A percentile compares a stretch with the other conserved stretches of the same genome.
phyloP scores from a whole-genome alignment of 139 green algal species.

The Micromonas pusilla region DNA sequence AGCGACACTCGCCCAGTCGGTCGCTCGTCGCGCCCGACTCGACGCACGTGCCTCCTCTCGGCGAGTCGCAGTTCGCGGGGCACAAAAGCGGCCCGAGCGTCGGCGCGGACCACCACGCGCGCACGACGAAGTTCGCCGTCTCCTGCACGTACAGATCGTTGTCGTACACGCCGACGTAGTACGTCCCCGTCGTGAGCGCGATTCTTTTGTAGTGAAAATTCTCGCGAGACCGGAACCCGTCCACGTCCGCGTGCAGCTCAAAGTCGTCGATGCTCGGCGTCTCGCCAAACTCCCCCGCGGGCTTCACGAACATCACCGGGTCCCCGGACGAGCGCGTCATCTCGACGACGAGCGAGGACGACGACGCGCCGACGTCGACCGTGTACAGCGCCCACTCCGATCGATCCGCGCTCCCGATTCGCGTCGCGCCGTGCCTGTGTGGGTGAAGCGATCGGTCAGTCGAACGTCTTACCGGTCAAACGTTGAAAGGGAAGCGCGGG shows the following conservation, averaged over 20 bases:
- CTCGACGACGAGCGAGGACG: slow-evolving; percentile 33
- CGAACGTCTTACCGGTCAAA: no score
- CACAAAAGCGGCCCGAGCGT: no score
- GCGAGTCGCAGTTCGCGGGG: no score
- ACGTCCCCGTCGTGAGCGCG: neutral
- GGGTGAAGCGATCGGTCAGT: no score
- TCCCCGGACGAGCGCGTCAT: slow-evolving; percentile 35
- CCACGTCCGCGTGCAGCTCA: slow-evolving; percentile 33
- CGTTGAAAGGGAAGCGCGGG: no score
- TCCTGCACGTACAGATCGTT: slow-evolving; percentile 40
- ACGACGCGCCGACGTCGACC: neutral
- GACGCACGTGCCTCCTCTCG: no score
- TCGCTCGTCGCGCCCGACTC: no score
- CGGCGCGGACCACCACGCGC: no score
- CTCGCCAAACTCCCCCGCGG: slow-evolving; percentile 36
- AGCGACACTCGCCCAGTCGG: no score
- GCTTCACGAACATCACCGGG: slow-evolving; percentile 44
- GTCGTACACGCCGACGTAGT: slow-evolving; percentile 42
- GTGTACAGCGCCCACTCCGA: neutral
- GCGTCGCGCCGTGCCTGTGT: no score
- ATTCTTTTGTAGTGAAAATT: slow-evolving; percentile 28
- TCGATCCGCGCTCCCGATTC: no score
- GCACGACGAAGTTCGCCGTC: slow-evolving; percentile 2
- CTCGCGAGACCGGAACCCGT: slow-evolving; percentile 31
- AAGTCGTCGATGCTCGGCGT: slow-evolving; percentile 40